Percentiles rank a stretch among this genome's conserved stretches.
phyloP scores from a whole-genome alignment of 306 rosid species.

The Nissolia schottii region DNA sequence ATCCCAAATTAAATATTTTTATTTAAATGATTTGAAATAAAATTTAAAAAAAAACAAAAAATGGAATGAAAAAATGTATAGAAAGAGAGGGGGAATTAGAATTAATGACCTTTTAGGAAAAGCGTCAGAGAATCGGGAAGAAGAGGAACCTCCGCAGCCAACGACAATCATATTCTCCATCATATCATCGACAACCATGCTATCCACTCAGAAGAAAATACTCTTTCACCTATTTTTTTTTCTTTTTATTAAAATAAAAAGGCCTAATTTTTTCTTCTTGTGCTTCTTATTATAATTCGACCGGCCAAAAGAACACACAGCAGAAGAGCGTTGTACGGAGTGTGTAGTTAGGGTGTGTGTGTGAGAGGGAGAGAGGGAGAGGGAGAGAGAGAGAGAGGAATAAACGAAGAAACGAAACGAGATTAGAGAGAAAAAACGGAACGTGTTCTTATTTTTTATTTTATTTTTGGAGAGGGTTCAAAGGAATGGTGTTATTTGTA shows the following conservation, averaged over 20 bases:
- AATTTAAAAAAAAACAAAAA: too few species aligned
- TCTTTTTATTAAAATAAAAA: background rate
- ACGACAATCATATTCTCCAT: slow-evolving; percentile 47
- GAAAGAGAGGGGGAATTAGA: background rate
- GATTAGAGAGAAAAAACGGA: background rate
- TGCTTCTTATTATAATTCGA: background rate
- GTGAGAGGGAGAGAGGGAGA: too few species aligned
- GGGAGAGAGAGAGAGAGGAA: too few species aligned
- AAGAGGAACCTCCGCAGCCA: slow-evolving; percentile 45
- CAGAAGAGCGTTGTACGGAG: too few species aligned
- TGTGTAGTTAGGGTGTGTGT: too few species aligned
- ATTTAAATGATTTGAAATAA: too few species aligned
- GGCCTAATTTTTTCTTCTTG: background rate
- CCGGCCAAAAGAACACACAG: background rate
- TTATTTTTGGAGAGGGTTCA: too few species aligned
- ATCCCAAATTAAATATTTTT: background rate
- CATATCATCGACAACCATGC: slow-evolving; percentile 59
- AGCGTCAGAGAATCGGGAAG: slow-evolving; percentile 55
- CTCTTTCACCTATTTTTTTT: background rate
- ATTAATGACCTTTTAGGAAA: slow-evolving; percentile 55
- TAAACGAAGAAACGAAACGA: too few species aligned
- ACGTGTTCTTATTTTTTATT: too few species aligned
- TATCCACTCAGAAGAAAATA: background rate
- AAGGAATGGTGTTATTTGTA: background rate
- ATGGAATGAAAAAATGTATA: background rate